phyloP scores from a whole-genome alignment of 2,329 filamentous ascomycete genomes.

The Ceratocystis ficicola region DNA sequence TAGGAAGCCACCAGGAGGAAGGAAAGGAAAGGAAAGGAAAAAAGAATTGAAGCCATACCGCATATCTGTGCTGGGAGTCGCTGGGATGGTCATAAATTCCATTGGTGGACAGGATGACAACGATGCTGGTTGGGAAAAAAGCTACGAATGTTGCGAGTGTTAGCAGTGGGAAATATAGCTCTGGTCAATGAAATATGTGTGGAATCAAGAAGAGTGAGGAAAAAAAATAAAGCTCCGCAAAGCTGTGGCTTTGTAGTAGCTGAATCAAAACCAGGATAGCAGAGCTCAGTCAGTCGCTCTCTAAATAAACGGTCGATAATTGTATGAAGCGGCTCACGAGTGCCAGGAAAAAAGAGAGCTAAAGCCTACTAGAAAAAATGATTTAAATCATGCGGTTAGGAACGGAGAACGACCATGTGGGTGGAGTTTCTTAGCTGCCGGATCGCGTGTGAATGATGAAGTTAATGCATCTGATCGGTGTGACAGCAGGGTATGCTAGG shows the following conservation, averaged over 20 bases:
- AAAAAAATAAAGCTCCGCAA: background rate
- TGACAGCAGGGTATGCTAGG: conserved; percentile 7
- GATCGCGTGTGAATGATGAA: background rate
- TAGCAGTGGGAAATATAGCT: background rate
- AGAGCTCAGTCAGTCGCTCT: background rate
- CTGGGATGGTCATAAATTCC: conserved; percentile 41
- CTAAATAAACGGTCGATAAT: background rate
- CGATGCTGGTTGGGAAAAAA: background rate
- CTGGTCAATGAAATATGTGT: background rate
- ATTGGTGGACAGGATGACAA: conserved; percentile 31
- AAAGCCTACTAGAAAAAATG: background rate
- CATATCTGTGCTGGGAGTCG: conserved; percentile 39
- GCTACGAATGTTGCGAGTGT: background rate
- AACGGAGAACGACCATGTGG: background rate
- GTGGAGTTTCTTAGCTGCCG: background rate
- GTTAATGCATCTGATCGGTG: conserved; percentile 4
- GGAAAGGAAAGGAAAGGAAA: background rate
- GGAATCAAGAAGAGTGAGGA: background rate
- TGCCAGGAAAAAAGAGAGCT: background rate
- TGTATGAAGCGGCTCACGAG: background rate
- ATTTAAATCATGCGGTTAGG: background rate
- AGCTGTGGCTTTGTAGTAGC: background rate
- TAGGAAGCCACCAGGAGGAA: background rate
- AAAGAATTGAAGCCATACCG: conserved; percentile 36
- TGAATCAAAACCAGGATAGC: background rate